A percentile compares a stretch with the other conserved stretches of the same genome.
These are phyloP conservation scores for Durotheca rogersii DNA, from an alignment of 495 filamentous ascomycete genomes.

Conservation along the genomic window DNA sequence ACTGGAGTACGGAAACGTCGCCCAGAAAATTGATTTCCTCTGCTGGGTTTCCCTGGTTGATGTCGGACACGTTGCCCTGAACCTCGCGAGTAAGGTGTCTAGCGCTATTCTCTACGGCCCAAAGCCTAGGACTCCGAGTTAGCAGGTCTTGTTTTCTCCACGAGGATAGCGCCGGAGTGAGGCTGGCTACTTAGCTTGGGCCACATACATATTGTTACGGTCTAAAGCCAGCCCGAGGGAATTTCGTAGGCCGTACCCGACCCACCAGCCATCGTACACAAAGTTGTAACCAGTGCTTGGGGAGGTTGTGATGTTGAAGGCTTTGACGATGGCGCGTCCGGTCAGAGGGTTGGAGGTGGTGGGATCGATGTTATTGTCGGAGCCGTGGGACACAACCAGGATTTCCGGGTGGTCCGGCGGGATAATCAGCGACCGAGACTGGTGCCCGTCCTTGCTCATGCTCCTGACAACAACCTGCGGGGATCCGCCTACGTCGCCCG, in stretches of 20 bases:
- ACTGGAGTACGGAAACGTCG: constrained; percentile 49
- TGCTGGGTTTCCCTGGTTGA: constrained; percentile 70
- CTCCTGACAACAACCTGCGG: constrained; percentile 53
- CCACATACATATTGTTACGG: constrained; percentile 36
- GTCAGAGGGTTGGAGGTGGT: constrained; percentile 45
- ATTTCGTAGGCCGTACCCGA: constrained; percentile 75
- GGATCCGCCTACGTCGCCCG: constrained; percentile 42
- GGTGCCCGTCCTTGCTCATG: constrained; percentile 62
- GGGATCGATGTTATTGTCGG: constrained; percentile 59
- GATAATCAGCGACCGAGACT: constrained; percentile 62
- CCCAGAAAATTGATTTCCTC: constrained; percentile 76
- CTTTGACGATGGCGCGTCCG: constrained; percentile 64
- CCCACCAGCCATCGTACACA: constrained; percentile 50
- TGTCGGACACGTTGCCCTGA: constrained; percentile 48
- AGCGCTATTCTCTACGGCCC: constrained; percentile 70
- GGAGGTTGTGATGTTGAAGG: constrained; percentile 56
- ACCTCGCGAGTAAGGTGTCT: constrained; percentile 58
- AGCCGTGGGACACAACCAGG: constrained; percentile 65
- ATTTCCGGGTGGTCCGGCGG: constrained; percentile 47
- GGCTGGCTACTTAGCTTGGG: too few species aligned
- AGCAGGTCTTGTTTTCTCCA: constrained; percentile 43
- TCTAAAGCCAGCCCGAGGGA: constrained; percentile 60
- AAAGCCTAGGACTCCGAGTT: constrained; percentile 55
- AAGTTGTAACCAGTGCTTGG: constrained; percentile 44
- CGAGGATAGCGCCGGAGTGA: background rate